phyloP scores from a whole-genome alignment of 306 rosid genomes.

The Amphicarpaea edgeworthii region DNA sequence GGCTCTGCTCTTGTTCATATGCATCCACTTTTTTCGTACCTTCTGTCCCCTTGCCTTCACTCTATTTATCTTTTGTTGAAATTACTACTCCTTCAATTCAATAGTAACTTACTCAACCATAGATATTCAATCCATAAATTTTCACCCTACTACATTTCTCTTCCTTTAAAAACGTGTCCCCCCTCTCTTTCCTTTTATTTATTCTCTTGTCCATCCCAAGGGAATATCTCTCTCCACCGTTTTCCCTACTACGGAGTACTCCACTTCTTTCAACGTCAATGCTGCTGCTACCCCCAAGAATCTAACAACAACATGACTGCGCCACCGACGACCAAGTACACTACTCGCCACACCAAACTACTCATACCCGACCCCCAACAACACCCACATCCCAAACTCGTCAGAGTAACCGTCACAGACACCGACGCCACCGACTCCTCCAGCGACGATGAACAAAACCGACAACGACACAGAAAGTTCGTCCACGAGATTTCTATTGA shows the following conservation, averaged over 20 bases:
- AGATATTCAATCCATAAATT: slow-evolving; percentile 41
- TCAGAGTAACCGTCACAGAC: slow-evolving; percentile 74
- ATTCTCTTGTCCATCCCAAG: slow-evolving; percentile 45
- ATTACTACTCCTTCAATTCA: slow-evolving; percentile 65
- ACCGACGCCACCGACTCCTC: slow-evolving; percentile 88
- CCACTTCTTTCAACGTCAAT: slow-evolving; percentile 62
- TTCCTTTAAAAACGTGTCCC: too few species aligned
- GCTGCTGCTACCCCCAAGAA: slow-evolving; percentile 17
- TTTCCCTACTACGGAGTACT: slow-evolving; percentile 41
- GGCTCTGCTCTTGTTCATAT: slow-evolving; percentile 20
- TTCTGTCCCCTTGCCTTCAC: slow-evolving; percentile 38
- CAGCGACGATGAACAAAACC: slow-evolving; percentile 71
- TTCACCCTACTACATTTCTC: slow-evolving; percentile 19
- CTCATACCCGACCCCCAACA: not conserved
- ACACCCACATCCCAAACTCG: slow-evolving; percentile 50
- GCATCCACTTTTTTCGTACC: slow-evolving; percentile 48
- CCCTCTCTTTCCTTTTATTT: slow-evolving; percentile 43
- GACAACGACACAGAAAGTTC: slow-evolving; percentile 62
- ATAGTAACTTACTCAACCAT: slow-evolving; percentile 34
- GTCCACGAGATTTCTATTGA: slow-evolving; percentile 76
- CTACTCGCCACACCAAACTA: slow-evolving; percentile 65
- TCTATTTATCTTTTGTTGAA: slow-evolving; percentile 54
- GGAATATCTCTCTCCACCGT: slow-evolving; percentile 15
- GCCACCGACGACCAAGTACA: slow-evolving; percentile 44
- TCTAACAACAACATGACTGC: slow-evolving; percentile 45